Conservation (phyloP, 495 filamentous ascomycete genomes). For the Penicillium parvum region DNA sequence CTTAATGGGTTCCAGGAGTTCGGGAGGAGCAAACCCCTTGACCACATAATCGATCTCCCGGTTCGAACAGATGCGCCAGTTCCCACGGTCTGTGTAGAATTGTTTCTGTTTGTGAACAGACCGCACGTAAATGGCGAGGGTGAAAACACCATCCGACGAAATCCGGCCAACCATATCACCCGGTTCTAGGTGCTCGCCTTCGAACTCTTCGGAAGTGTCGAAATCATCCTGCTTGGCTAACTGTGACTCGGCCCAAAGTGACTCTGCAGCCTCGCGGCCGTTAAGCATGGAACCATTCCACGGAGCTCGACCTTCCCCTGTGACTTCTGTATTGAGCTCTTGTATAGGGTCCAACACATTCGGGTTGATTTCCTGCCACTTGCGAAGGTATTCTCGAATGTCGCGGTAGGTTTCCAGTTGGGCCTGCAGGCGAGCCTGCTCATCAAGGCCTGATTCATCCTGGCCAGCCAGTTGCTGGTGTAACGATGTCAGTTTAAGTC, state of each 20-base stretch:
- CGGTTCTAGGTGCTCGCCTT: constrained; percentile 49
- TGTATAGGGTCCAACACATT: constrained; percentile 35
- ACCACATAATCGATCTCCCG: constrained; percentile 56
- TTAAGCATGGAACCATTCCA: constrained; percentile 39
- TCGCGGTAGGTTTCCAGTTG: constrained; percentile 36
- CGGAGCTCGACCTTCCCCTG: constrained; percentile 1
- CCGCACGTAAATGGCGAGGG: constrained; percentile 66
- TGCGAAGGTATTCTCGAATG: constrained; percentile 49
- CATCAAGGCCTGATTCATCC: too few species aligned
- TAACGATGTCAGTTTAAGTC: too few species aligned
- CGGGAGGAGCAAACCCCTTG: constrained; percentile 55
- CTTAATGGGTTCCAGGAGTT: constrained; percentile 54
- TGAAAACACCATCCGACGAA: constrained; percentile 36
- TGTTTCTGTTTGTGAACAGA: constrained; percentile 58
- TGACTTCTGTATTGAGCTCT: constrained; percentile 16
- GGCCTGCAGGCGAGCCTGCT: constrained; percentile 21
- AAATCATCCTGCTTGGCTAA: constrained; percentile 27
- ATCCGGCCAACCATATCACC: constrained; percentile 71
- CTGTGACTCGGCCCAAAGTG: constrained; percentile 23
- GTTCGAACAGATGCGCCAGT: constrained; percentile 58
- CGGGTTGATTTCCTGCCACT: constrained; percentile 46
- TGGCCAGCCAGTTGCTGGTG: not conserved
- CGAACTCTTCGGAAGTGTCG: constrained; percentile 31
- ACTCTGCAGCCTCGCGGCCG: constrained; percentile 33
- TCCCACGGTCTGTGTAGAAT: constrained; percentile 68